These are phyloP conservation scores for Boletellus ananiceps DNA, from an alignment of 768 basidiomycete genomes.

Conservation along the genomic window DNA sequence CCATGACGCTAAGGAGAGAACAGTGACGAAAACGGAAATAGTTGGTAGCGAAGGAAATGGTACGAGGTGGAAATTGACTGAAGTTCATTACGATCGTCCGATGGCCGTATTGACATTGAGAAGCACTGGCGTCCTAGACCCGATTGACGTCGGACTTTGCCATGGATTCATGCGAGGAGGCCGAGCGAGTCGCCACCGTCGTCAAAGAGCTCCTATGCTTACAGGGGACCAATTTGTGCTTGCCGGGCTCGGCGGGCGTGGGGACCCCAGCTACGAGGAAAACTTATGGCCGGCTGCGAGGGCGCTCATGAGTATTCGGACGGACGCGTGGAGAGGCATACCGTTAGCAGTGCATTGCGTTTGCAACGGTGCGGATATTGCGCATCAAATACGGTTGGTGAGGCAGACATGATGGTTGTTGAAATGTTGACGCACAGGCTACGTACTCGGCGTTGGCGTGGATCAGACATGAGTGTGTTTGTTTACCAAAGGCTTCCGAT, in stretches of 20 bases:
- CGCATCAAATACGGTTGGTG: slow-evolving; percentile 13
- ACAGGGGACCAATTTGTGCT: slow-evolving; percentile 2
- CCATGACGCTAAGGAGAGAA: slow-evolving; percentile 9
- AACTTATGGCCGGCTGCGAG: slow-evolving; percentile 25
- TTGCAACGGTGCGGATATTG: slow-evolving; percentile 28
- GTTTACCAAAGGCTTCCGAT: slow-evolving; percentile 26
- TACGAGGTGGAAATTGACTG: slow-evolving; percentile 3
- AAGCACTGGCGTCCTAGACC: slow-evolving; percentile 1
- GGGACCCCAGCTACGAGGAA: slow-evolving; percentile 14
- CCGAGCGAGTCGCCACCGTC: not conserved
- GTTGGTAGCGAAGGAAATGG: slow-evolving; percentile 2
- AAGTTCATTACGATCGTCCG: slow-evolving; percentile 3
- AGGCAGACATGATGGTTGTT: slow-evolving; percentile 6
- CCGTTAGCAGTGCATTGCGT: slow-evolving; percentile 9
- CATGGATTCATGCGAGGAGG: not conserved
- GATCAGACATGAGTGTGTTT: slow-evolving; percentile 16
- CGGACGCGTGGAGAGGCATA: slow-evolving; percentile 15
- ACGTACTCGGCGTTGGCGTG: slow-evolving; percentile 16
- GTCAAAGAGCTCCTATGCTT: not conserved
- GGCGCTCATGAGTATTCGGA: slow-evolving; percentile 10
- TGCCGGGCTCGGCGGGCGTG: slow-evolving; percentile 7
- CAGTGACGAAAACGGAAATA: slow-evolving; percentile 7
- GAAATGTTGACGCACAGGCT: slow-evolving; percentile 15
- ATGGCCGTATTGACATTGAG: slow-evolving; percentile 1
- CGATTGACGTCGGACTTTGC: slow-evolving; percentile 4